Base-by-base conservation (phyloP, 495 filamentous ascomycete species). In the Astrothelium macrocarpum region DNA sequence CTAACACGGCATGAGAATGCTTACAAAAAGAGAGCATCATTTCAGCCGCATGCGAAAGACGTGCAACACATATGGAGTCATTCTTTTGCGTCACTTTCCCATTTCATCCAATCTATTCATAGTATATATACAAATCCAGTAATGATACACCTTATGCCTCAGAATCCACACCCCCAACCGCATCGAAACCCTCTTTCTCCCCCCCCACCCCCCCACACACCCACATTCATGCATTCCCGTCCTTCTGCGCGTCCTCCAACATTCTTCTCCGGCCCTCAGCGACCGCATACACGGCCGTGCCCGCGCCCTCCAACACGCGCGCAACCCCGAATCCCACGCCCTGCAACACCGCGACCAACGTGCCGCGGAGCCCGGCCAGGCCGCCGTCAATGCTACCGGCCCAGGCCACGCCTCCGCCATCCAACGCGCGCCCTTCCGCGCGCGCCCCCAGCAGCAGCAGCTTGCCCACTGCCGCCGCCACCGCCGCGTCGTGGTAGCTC, bases 301-400 rank as follows among this genome's bases (percentile, higher is more conserved):
- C 79, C 63, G 86, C 83, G 20, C 87, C 84, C 73, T 96, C 91
- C 74, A 97, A 72, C 26, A 82, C 79, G 67, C 73, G 84, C 42
- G 89, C 87, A 59, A 97, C 70, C 63, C 87, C 83, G 39, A 85
- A 83, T 36, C 89, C 89, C 34, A 89, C 90, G 69, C 82, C 84
- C 73, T 90, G 86, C 76, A 97, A 77, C 75, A 93, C 81, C 66
- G 72, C 75, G 31, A 96, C 85, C 66, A 99, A 78, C 79, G 95
- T 87, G 32, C 84, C 88, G 63, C 92, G 82, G 67, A 97, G 78
- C 23, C 87, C 86, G 32, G 93, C 90, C 64, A 96, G 71, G 12
- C 91, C 91, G 60, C 87, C 87, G 68, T 87, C 80, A 70, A 97
- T 89, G n/a, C 84, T 81, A 46, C 88, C 90, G 60, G 97, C 84